A percentile compares a stretch with the other conserved stretches of the same genome.
Conservation (phyloP, 1,139 yeast species). For the Hyphopichia khmerensis region DNA sequence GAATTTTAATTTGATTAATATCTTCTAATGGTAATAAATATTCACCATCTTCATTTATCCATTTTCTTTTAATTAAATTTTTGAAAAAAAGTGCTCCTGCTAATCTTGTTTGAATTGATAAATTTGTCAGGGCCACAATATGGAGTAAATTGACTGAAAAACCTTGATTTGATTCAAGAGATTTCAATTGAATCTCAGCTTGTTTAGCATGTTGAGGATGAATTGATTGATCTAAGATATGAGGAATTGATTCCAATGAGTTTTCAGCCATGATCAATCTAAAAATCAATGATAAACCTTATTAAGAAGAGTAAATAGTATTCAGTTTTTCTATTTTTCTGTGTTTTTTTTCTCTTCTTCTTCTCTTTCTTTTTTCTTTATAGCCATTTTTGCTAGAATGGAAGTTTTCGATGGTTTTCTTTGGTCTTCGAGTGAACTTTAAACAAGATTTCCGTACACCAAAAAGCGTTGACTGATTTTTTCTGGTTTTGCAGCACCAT, state of each 20-base stretch:
- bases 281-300: too few relatives aligned
- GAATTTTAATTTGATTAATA: constrained; percentile 65
- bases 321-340: too few relatives aligned
- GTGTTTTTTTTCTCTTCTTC: too few relatives aligned
- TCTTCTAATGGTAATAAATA: constrained; percentile 64
- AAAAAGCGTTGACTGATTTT: too few relatives aligned
- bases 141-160: constrained; percentile 76
- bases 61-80: constrained; percentile 76
- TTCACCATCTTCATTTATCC: constrained; percentile 89
- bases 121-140: constrained; percentile 64
- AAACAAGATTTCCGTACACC: too few relatives aligned
- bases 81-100: constrained; percentile 93
- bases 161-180: constrained; percentile 65
- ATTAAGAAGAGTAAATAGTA: too few relatives aligned
- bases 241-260: constrained; percentile 43
- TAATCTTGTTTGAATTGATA: constrained; percentile 60
- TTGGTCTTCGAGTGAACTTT: too few relatives aligned
- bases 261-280: constrained; percentile 30
- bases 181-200: constrained; percentile 59
- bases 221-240: constrained; percentile 49
- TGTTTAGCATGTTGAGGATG: constrained; percentile 53
- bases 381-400: too few relatives aligned
- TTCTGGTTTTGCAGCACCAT: too few relatives aligned
- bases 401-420: too few relatives aligned
- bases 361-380: too few relatives aligned